Conservation (phyloP, 163 green algal species). For the Scenedesmus sp. region DNA sequence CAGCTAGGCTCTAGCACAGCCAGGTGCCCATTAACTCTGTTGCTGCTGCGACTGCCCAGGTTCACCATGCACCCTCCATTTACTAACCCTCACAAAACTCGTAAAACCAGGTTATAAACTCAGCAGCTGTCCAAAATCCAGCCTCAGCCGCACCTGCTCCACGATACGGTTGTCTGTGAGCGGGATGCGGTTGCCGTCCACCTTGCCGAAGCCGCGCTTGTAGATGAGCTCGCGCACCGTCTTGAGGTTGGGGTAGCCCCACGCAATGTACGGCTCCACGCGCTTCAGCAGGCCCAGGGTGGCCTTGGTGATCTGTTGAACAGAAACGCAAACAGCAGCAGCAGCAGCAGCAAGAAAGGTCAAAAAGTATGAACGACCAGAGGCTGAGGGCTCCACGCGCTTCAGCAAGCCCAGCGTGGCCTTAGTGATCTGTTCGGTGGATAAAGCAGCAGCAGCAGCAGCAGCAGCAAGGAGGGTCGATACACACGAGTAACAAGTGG, state of each 20-base stretch:
- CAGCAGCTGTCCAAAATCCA: not conserved
- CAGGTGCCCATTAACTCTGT: too few relatives aligned
- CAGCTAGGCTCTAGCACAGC: too few relatives aligned
- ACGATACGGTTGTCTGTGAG: constrained; percentile 98
- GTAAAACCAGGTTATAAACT: not conserved
- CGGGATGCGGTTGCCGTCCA: constrained; percentile 91
- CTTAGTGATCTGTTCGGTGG: constrained; percentile 92
- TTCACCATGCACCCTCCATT: too few relatives aligned
- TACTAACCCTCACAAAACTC: too few relatives aligned
- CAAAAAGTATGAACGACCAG: not conserved
- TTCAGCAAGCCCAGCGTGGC: constrained; percentile 96
- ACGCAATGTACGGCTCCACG: constrained; percentile 99
- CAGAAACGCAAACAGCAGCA: not conserved
- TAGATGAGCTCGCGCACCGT: constrained; percentile 99
- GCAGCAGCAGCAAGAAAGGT: not conserved
- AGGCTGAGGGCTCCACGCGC: constrained; percentile 92
- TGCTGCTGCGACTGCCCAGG: too few relatives aligned
- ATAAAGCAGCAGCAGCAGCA: too few relatives aligned
- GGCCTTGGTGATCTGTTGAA: constrained; percentile 96
- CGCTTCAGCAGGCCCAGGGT: constrained; percentile 96
- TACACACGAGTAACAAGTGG: too few relatives aligned
- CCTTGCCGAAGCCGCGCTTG: constrained; percentile 99
- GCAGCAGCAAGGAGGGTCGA: not conserved
- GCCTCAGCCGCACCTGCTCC: constrained; percentile 78
- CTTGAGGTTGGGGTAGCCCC: constrained; percentile 99